Evolutionary conservation across 441 rosid species (phyloP), one percentile per base, ranked within the genome.

Genomic region (Aquilaria agallochum): DNA sequence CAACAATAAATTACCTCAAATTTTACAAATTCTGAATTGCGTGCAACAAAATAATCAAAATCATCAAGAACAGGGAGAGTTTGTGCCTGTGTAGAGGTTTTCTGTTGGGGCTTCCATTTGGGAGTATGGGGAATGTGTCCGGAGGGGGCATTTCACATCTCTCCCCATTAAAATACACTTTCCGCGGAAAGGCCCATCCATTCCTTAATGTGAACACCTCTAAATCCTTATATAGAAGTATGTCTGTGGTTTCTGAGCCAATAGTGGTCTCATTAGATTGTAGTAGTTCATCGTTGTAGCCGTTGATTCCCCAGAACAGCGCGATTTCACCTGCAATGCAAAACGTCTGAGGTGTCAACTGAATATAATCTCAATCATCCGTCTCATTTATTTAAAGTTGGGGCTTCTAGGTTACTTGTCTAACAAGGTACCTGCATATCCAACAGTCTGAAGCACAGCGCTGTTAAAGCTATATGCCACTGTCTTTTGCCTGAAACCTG

Each of bases 381-480:
- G 2, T 34, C 6, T 6, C 40, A 27, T 11, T 27, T 2, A 8
- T 9, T 52, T 30, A 20, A 10, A 2, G 6, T 34, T 34, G 40
- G 40, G 4, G 4, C 4, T 6, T 6, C 40, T 6, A 34, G 40
- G 40, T 6, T 34, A 34, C 40, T 34, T 34, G 40, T 34, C 5
- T 34, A 6, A 34, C 9, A 5, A 34, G 10, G 12, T 56, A 81
- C 89, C 86, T 67, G 76, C 56, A 62, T 66, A 65, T 1, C 83
- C 83, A 14, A 68, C 50, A 5, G 79, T 48, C 9, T 84, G 82
- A 50, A 81, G 80, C 14, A 58, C 14, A 30, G 79, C 61, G 27
- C 63, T 76, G 60, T 84, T 84, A 74, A 81, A 84, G 71, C 87
- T 84, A 33, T 62, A 78, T 11, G 68, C 34, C 7, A 53, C 72